Conservation (phyloP, 1,139 yeast genomes). For the Taphrina flavorubra region DNA sequence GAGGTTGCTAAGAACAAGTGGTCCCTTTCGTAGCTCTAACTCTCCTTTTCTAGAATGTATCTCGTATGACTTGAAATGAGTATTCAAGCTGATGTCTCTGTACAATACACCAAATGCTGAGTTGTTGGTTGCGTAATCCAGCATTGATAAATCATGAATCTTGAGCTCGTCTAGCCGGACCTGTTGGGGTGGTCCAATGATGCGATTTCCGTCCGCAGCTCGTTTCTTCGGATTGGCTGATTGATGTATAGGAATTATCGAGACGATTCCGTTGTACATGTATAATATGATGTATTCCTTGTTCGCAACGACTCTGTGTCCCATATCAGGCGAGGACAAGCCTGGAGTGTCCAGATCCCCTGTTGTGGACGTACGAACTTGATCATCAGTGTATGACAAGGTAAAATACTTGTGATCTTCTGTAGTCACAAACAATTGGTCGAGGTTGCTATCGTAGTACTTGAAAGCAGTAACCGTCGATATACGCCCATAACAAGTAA, state of each 20-base stretch:
- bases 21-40: slow-evolving; percentile 24
- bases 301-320: slow-evolving; percentile 44
- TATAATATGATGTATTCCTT: slow-evolving; percentile 44
- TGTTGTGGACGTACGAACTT: slow-evolving; percentile 38
- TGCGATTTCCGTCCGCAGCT: slow-evolving; percentile 29
- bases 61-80: slow-evolving; percentile 46
- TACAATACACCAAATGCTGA: slow-evolving; percentile 46
- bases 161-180: slow-evolving; percentile 46
- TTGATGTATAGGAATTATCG: slow-evolving; percentile 45
- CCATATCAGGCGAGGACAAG: slow-evolving; percentile 44
- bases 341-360: slow-evolving; percentile 44
- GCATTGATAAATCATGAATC: slow-evolving; percentile 44
- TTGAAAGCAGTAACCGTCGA: slow-evolving; percentile 38
- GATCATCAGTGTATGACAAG: slow-evolving; percentile 38
- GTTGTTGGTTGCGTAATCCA: slow-evolving; percentile 30
- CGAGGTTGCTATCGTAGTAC: slow-evolving; percentile 27
- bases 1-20: slow-evolving; percentile 31
- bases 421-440: slow-evolving; percentile 45
- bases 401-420: slow-evolving; percentile 46
- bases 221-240: slow-evolving; percentile 25
- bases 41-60: slow-evolving; percentile 39
- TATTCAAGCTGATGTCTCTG: slow-evolving; percentile 44
- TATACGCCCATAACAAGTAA: slow-evolving; percentile 43
- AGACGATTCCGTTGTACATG: slow-evolving; percentile 45
- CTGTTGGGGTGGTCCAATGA: slow-evolving; percentile 42